A percentile compares a stretch with the other conserved stretches of the same genome.
phyloP scores from a whole-genome alignment of 768 basidiomycete genomes.

The Collybiopsis confluens region DNA sequence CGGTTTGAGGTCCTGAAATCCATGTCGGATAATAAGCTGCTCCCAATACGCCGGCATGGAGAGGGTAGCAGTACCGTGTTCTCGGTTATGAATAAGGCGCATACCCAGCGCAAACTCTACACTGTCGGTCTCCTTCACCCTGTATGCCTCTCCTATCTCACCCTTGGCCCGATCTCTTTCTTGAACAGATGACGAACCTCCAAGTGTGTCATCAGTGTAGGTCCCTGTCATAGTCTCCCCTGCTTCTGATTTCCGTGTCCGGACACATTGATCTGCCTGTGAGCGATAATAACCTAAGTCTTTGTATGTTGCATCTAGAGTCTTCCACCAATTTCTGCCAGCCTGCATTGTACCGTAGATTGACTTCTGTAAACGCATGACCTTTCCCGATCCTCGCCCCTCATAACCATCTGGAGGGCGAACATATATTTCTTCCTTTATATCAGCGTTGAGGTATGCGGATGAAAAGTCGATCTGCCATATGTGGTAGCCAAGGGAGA shows the following conservation, averaged over 20 bases:
- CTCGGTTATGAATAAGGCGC: conserved; percentile 5
- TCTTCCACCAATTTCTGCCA: conserved; percentile 5
- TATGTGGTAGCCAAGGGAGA: not conserved
- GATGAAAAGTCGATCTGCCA: conserved; percentile 7
- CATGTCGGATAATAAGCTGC: conserved; percentile 8
- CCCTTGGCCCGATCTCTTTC: conserved; percentile 1
- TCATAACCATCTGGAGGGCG: conserved; percentile 19
- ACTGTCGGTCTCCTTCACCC: conserved; percentile 5
- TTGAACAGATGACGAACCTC: conserved; percentile 7
- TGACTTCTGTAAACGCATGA: not conserved
- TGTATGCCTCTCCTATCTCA: not conserved
- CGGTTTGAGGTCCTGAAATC: conserved; percentile 7
- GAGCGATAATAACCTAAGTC: not conserved
- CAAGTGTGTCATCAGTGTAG: conserved; percentile 5
- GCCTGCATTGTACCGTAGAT: conserved; percentile 3
- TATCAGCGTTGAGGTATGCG: conserved; percentile 2
- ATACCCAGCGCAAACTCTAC: conserved; percentile 9
- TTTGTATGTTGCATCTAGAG: not conserved
- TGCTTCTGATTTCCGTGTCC: not conserved
- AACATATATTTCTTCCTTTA: conserved; percentile 17
- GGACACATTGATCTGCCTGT: conserved; percentile 3
- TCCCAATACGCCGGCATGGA: conserved; percentile 10
- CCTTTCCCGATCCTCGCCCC: conserved; percentile 7
- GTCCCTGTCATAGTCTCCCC: conserved; percentile 8
- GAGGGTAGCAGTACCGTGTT: conserved; percentile 1